Base-by-base conservation (phyloP, 2,329 filamentous ascomycete genomes). In the Beauveria bassiana region DNA sequence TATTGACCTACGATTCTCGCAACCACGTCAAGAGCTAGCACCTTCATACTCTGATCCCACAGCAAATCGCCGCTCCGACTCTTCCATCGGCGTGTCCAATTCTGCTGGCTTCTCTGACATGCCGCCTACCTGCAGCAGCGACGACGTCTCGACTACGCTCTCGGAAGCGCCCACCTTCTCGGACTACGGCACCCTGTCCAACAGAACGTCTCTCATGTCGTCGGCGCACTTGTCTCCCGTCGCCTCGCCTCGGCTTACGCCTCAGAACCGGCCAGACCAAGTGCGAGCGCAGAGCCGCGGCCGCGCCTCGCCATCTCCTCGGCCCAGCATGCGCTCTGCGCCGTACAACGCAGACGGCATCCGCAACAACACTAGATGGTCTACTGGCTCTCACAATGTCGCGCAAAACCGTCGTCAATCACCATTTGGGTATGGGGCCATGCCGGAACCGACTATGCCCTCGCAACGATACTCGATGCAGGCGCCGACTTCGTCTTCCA, bases 351-450 rank as follows among this genome's bases (percentile, higher is more conserved):
- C 90, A 56, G 88, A 91, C 51, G 82, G 80, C 58, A 79, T 79
- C 51, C 82, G 87, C 64, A 85, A 81, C 70, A 85, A 80, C 70
- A 91, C 91, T 78, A 81, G 89, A 66, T 92, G 89, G 88, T 91
- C 89, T 22, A 91, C 89, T 3, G 88, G 88, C 16, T 90, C 87
- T 3, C 90, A 87, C 63, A 86, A 81, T 22, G 81, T 85, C 1
- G 73, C 78, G 22, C 78, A 78, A 26, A 83, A 75, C 68, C 77
- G 82, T 61, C 79, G 86, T 38, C 79, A 81, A 28, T 80, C 85
- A 38, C 81, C 87, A 2, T 85, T 86, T 65, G 78, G 87, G 49
- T 87, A 87, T 71, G 82, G 87, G 65, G 80, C 83, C 64, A 77
- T 80, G 4, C 79, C 83, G 59, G 86, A 88, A 59, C 75, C 81